Evolutionary conservation across 495 filamentous ascomycete genomes (phyloP), one percentile per base, ranked within the genome.

Genomic region (Hyaloscypha finlandica): DNA sequence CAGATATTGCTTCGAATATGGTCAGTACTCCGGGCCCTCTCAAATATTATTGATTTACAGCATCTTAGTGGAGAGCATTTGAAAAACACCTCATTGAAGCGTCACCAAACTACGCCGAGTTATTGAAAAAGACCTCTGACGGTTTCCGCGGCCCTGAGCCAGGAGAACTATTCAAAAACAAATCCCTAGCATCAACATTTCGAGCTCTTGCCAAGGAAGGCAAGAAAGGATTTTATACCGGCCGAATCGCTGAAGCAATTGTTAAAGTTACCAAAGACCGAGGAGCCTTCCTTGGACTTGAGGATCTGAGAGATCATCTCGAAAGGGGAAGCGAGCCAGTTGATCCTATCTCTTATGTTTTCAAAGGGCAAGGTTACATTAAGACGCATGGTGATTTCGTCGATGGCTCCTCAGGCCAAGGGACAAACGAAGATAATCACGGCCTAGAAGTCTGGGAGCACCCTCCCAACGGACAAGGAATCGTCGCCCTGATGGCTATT

Each of bases 381-480:
- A 79, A 82, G 45, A 62, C 60, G 1, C 73, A 78, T 45, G 79
- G 72, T 54, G 69, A 76, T 54, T 72, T 74, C 53, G 59, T 80
- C 1, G 81, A 84, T 68, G 77, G 74, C n/a, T 75, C 80, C 56
- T 67, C 74, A 25, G 63, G 71, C 11, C 82, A 82, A 62, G 81
- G 80, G 33, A 69, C 76, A 37, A 79, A 78, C 31, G 76, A 81
- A 39, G 69, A 79, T 2, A 81, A 84, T 64, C 74, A 83, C 59
- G 88, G 87, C n/a, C 82, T 97, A 22, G 88, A 95, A 71, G 75
- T 99, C 2, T 98, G 94, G 94, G 95, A 99, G 70, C 94, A 97
- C 77, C 92, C 95, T 48, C 95, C 95, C n/a, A 98, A 97, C 78
- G 94, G 96, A 0, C 95, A 99, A 77, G 95, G 95, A 12, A 90